Evolutionary conservation across 306 rosid genomes (phyloP).

Genomic region (Parietaria judaica): DNA sequence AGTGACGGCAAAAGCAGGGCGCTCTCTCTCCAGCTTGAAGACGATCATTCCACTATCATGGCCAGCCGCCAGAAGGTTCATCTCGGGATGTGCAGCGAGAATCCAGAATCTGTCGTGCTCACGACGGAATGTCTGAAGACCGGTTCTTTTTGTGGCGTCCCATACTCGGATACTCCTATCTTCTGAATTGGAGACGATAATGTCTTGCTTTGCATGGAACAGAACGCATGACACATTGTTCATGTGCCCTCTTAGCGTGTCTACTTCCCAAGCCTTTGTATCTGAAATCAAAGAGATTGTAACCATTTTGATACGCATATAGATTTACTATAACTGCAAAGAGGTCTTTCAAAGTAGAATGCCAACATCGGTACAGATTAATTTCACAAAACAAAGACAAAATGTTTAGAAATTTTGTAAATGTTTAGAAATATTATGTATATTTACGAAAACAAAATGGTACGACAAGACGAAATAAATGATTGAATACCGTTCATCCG

Average conservation of each 20-base stretch:
- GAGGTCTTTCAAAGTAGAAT: too few species aligned
- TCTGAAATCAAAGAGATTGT: slow-evolving; percentile 39
- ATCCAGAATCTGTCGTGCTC: slow-evolving; percentile 95
- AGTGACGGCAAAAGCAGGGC: slow-evolving; percentile 72
- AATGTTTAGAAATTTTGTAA: neutral
- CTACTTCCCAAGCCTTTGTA: slow-evolving; percentile 94
- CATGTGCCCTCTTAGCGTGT: slow-evolving; percentile 86
- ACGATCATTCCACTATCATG: slow-evolving; percentile 96
- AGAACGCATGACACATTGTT: slow-evolving; percentile 83
- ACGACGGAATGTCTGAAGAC: slow-evolving; percentile 81
- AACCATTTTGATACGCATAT: neutral
- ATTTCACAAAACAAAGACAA: too few species aligned
- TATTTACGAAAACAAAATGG: neutral
- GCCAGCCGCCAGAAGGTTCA: slow-evolving; percentile 92
- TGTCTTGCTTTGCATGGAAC: slow-evolving; percentile 83
- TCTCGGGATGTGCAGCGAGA: slow-evolving; percentile 85
- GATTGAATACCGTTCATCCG: slow-evolving; percentile 63
- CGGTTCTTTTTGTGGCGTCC: slow-evolving; percentile 88
- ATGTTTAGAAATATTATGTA: neutral
- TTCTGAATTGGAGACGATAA: slow-evolving; percentile 85
- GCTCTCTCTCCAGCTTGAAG: slow-evolving; percentile 82
- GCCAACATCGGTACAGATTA: too few species aligned
- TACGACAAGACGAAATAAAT: neutral
- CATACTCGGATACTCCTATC: slow-evolving; percentile 85
- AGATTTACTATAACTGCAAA: neutral